Evolutionary conservation across 2,329 filamentous ascomycete genomes (phyloP).

Genomic region (Pseudogymnoascus sp.): DNA sequence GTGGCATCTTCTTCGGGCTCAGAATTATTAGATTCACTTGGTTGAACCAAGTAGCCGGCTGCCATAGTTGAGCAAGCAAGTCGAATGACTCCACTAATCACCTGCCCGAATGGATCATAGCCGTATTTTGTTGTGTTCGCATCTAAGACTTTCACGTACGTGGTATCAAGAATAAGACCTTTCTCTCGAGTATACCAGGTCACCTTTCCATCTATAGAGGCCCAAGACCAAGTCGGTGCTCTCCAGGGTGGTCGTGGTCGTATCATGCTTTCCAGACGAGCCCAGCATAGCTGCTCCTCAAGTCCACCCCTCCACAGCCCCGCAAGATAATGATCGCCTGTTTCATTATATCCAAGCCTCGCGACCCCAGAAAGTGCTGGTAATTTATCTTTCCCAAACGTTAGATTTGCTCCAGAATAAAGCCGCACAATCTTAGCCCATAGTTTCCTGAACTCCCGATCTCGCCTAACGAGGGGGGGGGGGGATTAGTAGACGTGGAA

Average conservation of each 20-base stretch:
- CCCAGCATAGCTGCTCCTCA: slow-evolving; percentile 15
- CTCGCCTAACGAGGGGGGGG: slow-evolving; percentile 2
- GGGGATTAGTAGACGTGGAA: not conserved
- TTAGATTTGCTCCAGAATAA: slow-evolving; percentile 13
- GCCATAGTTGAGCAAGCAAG: slow-evolving; percentile 16
- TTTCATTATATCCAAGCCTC: not conserved
- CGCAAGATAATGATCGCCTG: not conserved
- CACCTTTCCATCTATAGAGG: slow-evolving; percentile 10
- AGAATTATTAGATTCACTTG: not conserved
- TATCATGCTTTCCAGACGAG: not conserved
- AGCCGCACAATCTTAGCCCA: slow-evolving; percentile 8
- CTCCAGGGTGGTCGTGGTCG: slow-evolving; percentile 11
- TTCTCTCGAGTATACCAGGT: slow-evolving; percentile 8
- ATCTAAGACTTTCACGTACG: slow-evolving; percentile 13
- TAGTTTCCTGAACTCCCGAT: not conserved
- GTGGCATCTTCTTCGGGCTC: not conserved
- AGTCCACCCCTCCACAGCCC: slow-evolving; percentile 15
- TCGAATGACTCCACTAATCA: slow-evolving; percentile 13
- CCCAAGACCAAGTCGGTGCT: slow-evolving; percentile 17
- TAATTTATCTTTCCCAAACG: slow-evolving; percentile 13
- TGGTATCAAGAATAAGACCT: slow-evolving; percentile 6
- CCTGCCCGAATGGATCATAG: slow-evolving; percentile 15
- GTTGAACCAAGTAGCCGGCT: slow-evolving; percentile 11
- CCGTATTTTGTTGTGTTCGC: slow-evolving; percentile 5
- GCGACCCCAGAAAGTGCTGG: slow-evolving; percentile 16